Base-by-base conservation (phyloP, 192 early-diverging fungal species). In the Backusella psychrophila region DNA sequence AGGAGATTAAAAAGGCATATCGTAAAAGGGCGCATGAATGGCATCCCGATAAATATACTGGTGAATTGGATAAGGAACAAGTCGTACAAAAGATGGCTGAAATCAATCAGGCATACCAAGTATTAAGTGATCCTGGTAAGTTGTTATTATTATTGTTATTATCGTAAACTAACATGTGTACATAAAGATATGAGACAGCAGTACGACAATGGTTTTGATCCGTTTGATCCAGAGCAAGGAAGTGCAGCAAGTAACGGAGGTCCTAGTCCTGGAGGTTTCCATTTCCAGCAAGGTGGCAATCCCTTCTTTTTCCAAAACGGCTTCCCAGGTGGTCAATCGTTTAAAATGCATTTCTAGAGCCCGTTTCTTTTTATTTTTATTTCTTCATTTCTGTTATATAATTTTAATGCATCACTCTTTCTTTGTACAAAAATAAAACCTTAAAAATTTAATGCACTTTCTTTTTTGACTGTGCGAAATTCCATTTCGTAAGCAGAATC, bases 51-150 rank as follows among this genome's bases (percentile, higher is more conserved):
- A 91, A 88, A 17, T 92, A 94, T 72, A 81, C 77, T 17, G 96
- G 95, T 35, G 95, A 96, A 36, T 76, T 95, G 80, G 66, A 83
- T 8, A 85, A 89, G 69, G 95, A 96, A 9, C 78, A 91, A 69
- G 96, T 95, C 12, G 89, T 92, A 71, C 88, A 86, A 78, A 96
- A 95, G 87, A 98, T 98, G 96, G 89, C 92, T 19, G 92, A 94
- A 21, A 93, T 99, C 74, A 98, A 99, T 77, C 89, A 92, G 78
- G 97, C 98, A 3, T 95, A 97, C 82, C 94, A 96, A 87, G 91
- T 97, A 2, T 84, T 94, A 79, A 89, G 80, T 75, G 84, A 93
- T 77, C 88, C 89, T 56, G 90, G 80, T 76, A 29, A 39, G 38
- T 11, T 39, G 19, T 59, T 29, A 29, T 29, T 29, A 29, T 29